Base-by-base conservation (phyloP, 129 eudicot species). In the Escallonia rubra region DNA sequence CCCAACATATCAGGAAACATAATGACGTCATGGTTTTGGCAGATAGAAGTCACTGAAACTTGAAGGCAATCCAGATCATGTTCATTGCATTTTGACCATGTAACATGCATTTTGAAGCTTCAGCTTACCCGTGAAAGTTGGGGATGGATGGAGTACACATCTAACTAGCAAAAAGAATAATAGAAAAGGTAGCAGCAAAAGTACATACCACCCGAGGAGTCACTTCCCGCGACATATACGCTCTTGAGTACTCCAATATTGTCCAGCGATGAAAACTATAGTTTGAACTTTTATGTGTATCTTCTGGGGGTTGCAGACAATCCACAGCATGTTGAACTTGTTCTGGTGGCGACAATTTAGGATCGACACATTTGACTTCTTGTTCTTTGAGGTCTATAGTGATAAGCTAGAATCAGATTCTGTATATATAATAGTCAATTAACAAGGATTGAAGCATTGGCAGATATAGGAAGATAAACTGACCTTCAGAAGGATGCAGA, bases 161-260 rank as follows among this genome's bases (percentile, higher is more conserved):
- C 16, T 44, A 40, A 47, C n/a, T 16, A 55, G 47, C 15, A 12
- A 60, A 55, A 3, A 67, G n/a, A 7, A 43, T 8, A 46, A 41
- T 46, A 7, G 41, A 63, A 2, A 47, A 64, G 16, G 10, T 8
- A 41, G 7, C 45, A 23, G 49, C 4, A 47, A 67, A 70, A 45
- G 53, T 34, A 47, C 73, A 47, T 70, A 93, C 99, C 88, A 74
- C 53, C 63, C 64, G 82, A 8, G 99, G 99, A 87, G 99, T 87
- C 42, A 82, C 49, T 59, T 79, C 53, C 76, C 80, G 75, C 13
- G 93, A 86, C 43, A 63, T 38, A 71, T 87, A 94, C 67, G 99
- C 99, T 70, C 74, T 85, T 57, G 97, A 82, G 69, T 90, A 94
- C 64, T 94, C 99, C 83, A 79, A 3, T 55, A 90, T 85, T 38